phyloP scores from a whole-genome alignment of 2,329 filamentous ascomycete genomes.

The Hymenoscyphus linearis region DNA sequence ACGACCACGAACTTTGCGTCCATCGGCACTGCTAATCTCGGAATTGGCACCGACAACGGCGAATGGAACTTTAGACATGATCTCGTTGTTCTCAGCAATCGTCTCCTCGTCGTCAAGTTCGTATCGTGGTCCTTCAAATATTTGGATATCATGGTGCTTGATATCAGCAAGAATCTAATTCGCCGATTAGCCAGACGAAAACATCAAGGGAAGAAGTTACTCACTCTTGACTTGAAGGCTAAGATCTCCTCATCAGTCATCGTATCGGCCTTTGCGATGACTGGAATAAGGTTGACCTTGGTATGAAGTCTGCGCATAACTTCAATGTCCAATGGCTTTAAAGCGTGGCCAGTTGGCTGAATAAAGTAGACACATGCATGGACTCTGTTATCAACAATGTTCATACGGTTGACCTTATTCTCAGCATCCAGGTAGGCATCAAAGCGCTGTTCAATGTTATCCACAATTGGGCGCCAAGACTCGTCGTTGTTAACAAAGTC shows the following conservation, averaged over 20 bases:
- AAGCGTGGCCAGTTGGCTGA: slow-evolving; percentile 93
- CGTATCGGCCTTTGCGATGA: slow-evolving; percentile 98
- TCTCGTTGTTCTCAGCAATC: slow-evolving; percentile 99
- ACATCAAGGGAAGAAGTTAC: slow-evolving; percentile 32
- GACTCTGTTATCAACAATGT: slow-evolving; percentile 98
- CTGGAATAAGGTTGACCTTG: slow-evolving; percentile 99
- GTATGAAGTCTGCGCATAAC: slow-evolving; percentile 99
- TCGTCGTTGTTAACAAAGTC: slow-evolving; percentile 99
- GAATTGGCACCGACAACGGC: slow-evolving; percentile 95
- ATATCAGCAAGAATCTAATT: slow-evolving; percentile 93
- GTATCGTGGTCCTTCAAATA: slow-evolving; percentile 97
- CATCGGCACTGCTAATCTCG: slow-evolving; percentile 86
- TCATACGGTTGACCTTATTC: slow-evolving; percentile 99
- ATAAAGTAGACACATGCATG: slow-evolving; percentile 99
- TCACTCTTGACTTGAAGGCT: slow-evolving; percentile 92
- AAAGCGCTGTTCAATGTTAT: slow-evolving; percentile 99
- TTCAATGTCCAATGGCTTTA: slow-evolving; percentile 98
- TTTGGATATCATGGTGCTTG: slow-evolving; percentile 94
- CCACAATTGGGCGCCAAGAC: slow-evolving; percentile 97
- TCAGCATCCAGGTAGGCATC: slow-evolving; percentile 98
- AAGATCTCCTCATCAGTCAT: slow-evolving; percentile 94
- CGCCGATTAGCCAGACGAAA: neutral
- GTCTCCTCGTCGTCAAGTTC: slow-evolving; percentile 99
- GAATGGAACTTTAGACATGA: slow-evolving; percentile 99
- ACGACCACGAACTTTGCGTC: slow-evolving; percentile 92